These are phyloP conservation scores for Neoarthrinium moseri DNA, from an alignment of 2,329 filamentous ascomycete species.

Conservation along the genomic window DNA sequence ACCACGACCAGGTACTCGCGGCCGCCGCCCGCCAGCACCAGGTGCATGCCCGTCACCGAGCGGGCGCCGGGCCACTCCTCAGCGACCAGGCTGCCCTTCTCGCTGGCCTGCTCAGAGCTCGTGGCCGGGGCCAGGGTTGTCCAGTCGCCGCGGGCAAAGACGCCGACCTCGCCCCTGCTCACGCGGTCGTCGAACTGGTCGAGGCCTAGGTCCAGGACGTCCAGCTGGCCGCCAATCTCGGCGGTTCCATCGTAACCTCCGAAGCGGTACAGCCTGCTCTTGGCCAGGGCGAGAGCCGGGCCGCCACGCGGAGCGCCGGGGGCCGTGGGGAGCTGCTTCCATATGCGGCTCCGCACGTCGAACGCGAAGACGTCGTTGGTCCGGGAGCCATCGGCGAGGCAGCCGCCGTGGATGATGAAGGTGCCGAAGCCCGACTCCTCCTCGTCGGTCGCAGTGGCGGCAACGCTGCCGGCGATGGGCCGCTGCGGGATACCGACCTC, in stretches of 20 bases:
- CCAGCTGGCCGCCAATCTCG: constrained; percentile 70
- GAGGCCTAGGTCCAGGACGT: constrained; percentile 61
- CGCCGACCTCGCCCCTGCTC: constrained; percentile 45
- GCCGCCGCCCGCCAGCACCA: constrained; percentile 57
- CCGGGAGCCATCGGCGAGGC: constrained; percentile 60
- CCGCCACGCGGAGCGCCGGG: constrained; percentile 68
- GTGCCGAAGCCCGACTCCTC: constrained; percentile 63
- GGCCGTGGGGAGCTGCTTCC: constrained; percentile 67
- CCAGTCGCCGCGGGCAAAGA: constrained; percentile 54
- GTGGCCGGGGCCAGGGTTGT: constrained; percentile 44
- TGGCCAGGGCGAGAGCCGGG: constrained; percentile 62
- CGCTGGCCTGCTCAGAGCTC: constrained; percentile 19
- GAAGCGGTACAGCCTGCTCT: constrained; percentile 71
- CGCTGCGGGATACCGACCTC: constrained; percentile 58
- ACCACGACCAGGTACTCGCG: constrained; percentile 62
- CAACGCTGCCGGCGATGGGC: constrained; percentile 56
- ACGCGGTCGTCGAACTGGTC: constrained; percentile 53
- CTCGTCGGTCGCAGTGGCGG: constrained; percentile 57
- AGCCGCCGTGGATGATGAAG: constrained; percentile 76
- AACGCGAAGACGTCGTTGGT: constrained; percentile 76
- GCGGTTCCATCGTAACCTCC: constrained; percentile 73
- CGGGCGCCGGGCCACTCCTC: constrained; percentile 49
- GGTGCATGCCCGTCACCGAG: constrained; percentile 53
- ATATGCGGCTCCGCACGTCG: constrained; percentile 60
- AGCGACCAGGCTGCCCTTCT: constrained; percentile 23